These are phyloP conservation scores for Podaxis carcinomalis DNA, from an alignment of 768 basidiomycete species.

Conservation along the genomic window DNA sequence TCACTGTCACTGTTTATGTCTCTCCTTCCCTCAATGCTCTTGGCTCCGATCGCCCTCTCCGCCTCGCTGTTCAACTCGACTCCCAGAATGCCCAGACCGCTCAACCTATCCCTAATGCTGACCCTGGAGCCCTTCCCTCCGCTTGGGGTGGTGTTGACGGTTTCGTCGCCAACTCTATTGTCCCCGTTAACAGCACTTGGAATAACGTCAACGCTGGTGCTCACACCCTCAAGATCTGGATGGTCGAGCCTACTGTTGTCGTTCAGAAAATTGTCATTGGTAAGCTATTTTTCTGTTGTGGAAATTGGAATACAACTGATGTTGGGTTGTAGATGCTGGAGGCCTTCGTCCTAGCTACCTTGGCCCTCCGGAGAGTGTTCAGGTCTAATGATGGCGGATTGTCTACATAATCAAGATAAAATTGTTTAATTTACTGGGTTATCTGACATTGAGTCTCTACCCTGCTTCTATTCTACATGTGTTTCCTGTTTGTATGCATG, in stretches of 20 bases:
- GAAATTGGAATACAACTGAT: neutral
- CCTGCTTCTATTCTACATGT: neutral
- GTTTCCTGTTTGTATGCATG: neutral
- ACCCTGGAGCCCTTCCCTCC: slow-evolving; percentile 40
- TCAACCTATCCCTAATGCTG: slow-evolving; percentile 42
- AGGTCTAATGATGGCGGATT: slow-evolving; percentile 14
- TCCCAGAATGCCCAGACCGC: slow-evolving; percentile 33
- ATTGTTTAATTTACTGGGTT: neutral
- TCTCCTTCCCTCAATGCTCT: slow-evolving; percentile 52
- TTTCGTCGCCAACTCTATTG: slow-evolving; percentile 51
- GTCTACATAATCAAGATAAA: neutral
- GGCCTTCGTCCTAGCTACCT: slow-evolving; percentile 53
- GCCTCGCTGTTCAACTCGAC: slow-evolving; percentile 49
- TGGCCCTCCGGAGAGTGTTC: slow-evolving; percentile 57
- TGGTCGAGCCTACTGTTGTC: slow-evolving; percentile 57
- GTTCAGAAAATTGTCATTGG: slow-evolving; percentile 61
- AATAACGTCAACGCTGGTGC: slow-evolving; percentile 40
- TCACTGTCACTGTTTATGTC: slow-evolving; percentile 43
- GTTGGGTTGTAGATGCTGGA: slow-evolving; percentile 42
- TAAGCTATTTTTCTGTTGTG: slow-evolving; percentile 19
- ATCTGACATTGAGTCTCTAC: neutral
- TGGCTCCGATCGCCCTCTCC: slow-evolving; percentile 44
- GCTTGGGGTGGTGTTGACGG: slow-evolving; percentile 46
- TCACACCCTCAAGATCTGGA: slow-evolving; percentile 59
- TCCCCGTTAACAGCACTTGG: slow-evolving; percentile 35